Conservation (phyloP, 306 rosid genomes). For the Cucurbita maxima region DNA sequence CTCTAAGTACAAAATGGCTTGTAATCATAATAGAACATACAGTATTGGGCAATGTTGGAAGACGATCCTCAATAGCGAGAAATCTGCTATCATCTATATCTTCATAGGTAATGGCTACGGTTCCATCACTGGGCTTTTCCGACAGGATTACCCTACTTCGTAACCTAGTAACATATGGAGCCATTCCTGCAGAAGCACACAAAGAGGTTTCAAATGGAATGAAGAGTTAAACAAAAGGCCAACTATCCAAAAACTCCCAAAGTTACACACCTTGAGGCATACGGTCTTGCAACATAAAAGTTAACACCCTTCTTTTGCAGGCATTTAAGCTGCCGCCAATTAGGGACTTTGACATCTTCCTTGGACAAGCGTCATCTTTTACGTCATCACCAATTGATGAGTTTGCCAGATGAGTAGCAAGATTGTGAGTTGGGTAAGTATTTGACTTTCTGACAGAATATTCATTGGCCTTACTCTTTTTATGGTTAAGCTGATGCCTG, state of each 20-base stretch:
- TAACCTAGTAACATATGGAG: constrained; percentile 25
- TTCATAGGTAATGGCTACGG: constrained; percentile 68
- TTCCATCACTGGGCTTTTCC: constrained; percentile 86
- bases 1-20: neutral
- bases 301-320: constrained; percentile 53
- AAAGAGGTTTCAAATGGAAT: constrained; percentile 6
- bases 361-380: constrained; percentile 38
- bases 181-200: constrained; percentile 40
- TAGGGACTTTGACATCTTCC: constrained; percentile 61
- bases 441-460: constrained; percentile 31
- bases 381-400: constrained; percentile 34
- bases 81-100: constrained; percentile 43
- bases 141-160: constrained; percentile 64
- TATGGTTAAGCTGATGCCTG: constrained; percentile 69
- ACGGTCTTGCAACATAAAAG: constrained; percentile 38
- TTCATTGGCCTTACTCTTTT: constrained; percentile 48
- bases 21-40: constrained; percentile 35
- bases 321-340: constrained; percentile 69
- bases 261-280: constrained; percentile 53
- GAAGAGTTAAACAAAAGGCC: neutral
- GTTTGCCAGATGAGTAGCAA: constrained; percentile 29
- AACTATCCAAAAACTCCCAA: neutral
- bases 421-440: constrained; percentile 18
- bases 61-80: constrained; percentile 47
- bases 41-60: constrained; percentile 78